A percentile compares a stretch with the other conserved stretches of the same genome.
Conservation (phyloP, 2,329 filamentous ascomycete species). For the Colletotrichum orbiculare region DNA sequence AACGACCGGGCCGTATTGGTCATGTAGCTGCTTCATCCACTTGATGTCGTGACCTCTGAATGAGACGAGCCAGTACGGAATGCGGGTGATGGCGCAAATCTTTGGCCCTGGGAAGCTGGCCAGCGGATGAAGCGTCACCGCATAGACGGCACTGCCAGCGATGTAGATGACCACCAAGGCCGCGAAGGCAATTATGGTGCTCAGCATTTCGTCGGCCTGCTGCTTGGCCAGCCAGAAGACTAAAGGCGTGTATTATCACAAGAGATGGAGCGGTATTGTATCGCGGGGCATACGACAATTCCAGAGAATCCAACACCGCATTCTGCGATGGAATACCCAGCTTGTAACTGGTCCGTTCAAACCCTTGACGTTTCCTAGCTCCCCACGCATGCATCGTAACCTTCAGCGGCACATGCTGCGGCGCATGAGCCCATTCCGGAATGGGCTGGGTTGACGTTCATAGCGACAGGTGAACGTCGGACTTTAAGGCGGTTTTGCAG, state of each 20-base stretch:
- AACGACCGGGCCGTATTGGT: slow-evolving; percentile 39
- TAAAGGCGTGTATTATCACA: neutral
- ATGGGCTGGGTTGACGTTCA: too few species aligned
- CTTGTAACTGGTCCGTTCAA: too few species aligned
- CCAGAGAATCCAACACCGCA: too few species aligned
- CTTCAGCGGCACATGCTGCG: too few species aligned
- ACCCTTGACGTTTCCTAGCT: too few species aligned
- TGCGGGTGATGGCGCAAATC: slow-evolving; percentile 38
- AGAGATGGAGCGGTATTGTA: too few species aligned
- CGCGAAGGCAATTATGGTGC: neutral
- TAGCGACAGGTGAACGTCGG: too few species aligned
- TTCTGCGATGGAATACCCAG: too few species aligned
- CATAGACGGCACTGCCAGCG: slow-evolving; percentile 37
- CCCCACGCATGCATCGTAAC: too few species aligned
- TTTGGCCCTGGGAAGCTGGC: slow-evolving; percentile 38
- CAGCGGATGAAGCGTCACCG: slow-evolving; percentile 41
- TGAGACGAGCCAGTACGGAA: slow-evolving; percentile 40
- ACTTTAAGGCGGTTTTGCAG: too few species aligned
- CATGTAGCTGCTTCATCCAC: slow-evolving; percentile 40
- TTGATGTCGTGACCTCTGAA: slow-evolving; percentile 38
- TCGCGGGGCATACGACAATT: too few species aligned
- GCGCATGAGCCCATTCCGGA: too few species aligned
- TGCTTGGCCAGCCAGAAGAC: neutral
- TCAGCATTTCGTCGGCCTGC: slow-evolving; percentile 1
- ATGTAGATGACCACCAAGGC: slow-evolving; percentile 23